Conservation (phyloP, 176 grass and related monocot species). For the Avena atlantica region DNA sequence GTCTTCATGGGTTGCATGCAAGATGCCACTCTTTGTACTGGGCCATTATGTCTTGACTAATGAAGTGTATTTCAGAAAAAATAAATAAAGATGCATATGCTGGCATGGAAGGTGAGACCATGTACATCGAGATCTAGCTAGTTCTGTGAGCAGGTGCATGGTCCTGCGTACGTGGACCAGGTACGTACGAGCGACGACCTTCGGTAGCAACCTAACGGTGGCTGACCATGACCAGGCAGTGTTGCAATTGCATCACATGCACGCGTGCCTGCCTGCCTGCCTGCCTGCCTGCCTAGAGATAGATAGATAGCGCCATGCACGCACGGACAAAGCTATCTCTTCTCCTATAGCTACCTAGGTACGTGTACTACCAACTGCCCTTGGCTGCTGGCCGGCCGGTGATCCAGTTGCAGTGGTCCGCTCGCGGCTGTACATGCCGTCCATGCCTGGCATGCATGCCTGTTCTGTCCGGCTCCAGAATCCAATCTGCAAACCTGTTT, state of each 20-base stretch:
- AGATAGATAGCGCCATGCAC: background rate
- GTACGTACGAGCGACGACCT: background rate
- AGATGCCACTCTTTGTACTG: too few species aligned
- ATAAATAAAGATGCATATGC: too few species aligned
- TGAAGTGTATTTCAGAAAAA: too few species aligned
- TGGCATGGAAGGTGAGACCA: too few species aligned
- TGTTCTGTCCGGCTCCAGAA: background rate
- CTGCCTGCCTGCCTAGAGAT: background rate
- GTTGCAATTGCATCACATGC: background rate
- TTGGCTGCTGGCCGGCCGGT: background rate
- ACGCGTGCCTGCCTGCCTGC: background rate
- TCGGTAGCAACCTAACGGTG: background rate
- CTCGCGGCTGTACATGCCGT: background rate
- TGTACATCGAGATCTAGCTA: too few species aligned
- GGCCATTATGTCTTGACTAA: too few species aligned
- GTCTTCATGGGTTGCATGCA: too few species aligned
- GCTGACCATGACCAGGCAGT: conserved; percentile 12
- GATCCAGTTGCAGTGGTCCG: background rate
- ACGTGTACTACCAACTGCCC: background rate
- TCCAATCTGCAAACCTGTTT: too few species aligned
- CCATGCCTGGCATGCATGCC: background rate
- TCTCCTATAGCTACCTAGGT: background rate
- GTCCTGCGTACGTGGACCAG: too few species aligned
- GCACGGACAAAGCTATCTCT: background rate
- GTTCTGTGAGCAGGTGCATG: too few species aligned